Base-by-base conservation (phyloP, 2,329 filamentous ascomycete species). In the Aspergillus versicolor region DNA sequence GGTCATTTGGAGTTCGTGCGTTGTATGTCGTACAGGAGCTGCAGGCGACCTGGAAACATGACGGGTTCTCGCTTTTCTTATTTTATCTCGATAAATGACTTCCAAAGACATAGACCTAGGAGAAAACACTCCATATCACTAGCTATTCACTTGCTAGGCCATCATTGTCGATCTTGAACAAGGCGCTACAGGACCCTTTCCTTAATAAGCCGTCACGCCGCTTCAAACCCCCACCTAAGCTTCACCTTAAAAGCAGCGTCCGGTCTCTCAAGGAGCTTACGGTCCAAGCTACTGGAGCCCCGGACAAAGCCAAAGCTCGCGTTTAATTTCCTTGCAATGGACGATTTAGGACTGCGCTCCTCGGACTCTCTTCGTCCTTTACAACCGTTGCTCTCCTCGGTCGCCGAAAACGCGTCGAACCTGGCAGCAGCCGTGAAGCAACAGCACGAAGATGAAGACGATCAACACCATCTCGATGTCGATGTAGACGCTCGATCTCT, bases 401-500 rank as follows among this genome's bases (percentile, higher is more conserved):
- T 70, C 13, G 62, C 62, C n/a, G 63, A 65, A 58, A 63, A 69
- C 46, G 60, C 60, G 55, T 61, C 63, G 44, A 59, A 57, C 41
- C 46, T 68, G 47, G 58, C 63, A 27, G 60, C 63, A 11, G 44
- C 40, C 24, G 56, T 56, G 46, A 56, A 59, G 41, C 48, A 56
- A 19, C 47, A 54, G 5, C 51, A 52, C 24, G 38, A 44, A 15
- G 61, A 54, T n/a, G 43, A 57, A 9, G 54, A 40, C 1, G 44
- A 68, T 21, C 52, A 68, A 34, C 57, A 60, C 15, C 58, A 63
- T 17, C 62, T 62, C 37, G 62, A 66, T 17, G 52, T 60, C 51
- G 52, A 61, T 45, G 30, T 43, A 5, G 66, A 68, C 41, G 57
- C 68, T 17, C 67, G 68, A 46, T 57, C 66, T 5, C 67, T 73